phyloP scores from a whole-genome alignment of 116 monocot genomes.

The Phalaenopsis hybrid region DNA sequence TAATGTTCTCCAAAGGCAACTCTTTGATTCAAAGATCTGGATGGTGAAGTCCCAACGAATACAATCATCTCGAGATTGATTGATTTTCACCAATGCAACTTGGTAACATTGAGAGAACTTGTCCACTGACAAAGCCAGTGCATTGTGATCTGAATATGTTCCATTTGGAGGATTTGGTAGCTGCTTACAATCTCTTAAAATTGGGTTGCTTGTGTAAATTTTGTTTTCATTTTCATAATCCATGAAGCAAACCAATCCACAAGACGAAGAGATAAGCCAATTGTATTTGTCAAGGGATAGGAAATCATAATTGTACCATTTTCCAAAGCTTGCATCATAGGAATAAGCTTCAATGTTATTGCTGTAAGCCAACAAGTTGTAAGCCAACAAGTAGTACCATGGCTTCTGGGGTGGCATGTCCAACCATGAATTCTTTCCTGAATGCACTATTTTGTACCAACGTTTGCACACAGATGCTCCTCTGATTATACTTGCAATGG shows the following conservation, averaged over 20 bases:
- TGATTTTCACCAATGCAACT: slow-evolving; percentile 43
- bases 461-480: too few species aligned
- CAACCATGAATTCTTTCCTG: too few species aligned
- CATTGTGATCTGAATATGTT: slow-evolving; percentile 40
- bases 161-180: slow-evolving; percentile 39
- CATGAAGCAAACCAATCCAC: slow-evolving; percentile 76
- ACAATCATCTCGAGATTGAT: slow-evolving; percentile 52
- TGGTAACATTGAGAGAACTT: slow-evolving; percentile 30
- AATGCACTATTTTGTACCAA: too few species aligned
- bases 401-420: slow-evolving; percentile 45
- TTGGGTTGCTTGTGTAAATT: slow-evolving; percentile 66
- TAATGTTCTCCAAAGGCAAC: slow-evolving; percentile 31
- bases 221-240: slow-evolving; percentile 46
- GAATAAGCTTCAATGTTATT: slow-evolving; percentile 35
- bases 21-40: slow-evolving; percentile 39
- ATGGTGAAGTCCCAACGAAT: slow-evolving; percentile 53
- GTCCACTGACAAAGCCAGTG: slow-evolving; percentile 48
- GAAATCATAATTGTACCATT: slow-evolving; percentile 59
- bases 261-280: slow-evolving; percentile 66
- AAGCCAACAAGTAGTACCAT: slow-evolving; percentile 88
- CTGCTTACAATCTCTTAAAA: slow-evolving; percentile 38
- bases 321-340: slow-evolving; percentile 51
- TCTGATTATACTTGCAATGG: too few species aligned
- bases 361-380: too few species aligned
- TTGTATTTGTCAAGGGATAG: slow-evolving; percentile 57